Evolutionary conservation across 176 grass and related monocot genomes (phyloP), one percentile per base, ranked within the genome.

Genomic region (Juncus effusus): DNA sequence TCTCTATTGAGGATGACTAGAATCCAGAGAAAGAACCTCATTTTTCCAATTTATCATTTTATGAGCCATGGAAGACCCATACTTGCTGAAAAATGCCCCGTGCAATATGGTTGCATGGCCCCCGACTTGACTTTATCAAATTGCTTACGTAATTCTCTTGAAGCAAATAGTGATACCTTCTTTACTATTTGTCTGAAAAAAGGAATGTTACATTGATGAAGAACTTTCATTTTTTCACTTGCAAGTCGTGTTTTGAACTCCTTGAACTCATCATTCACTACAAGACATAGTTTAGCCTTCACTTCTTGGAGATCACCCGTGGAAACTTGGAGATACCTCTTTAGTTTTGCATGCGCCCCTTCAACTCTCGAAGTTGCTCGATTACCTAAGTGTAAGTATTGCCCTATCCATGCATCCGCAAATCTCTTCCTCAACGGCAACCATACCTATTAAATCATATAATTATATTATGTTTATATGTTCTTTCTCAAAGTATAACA

Each of bases 61-160:
- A 54, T 54, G 51, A 54, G 51, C 3, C 51, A 59, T 59, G 55
- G 13, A 13, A 59, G 13, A n/a, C 13, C 55, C 55, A 59, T 59
- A n/a, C 11, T 59, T 15, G 55, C 7, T 19, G 16, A n/a, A 13
- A 59, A 59, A 16, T 59, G 55, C 6, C 55, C 55, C 1, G 55
- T 59, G 16, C 55, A 59, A 59, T 59, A n/a, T 16, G 55, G 55
- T 16, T 59, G 55, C 13, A 59, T 4, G 55, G 55, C 15, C 6
- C 2, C 55, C 3, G 6, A 16, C 16, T 59, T 59, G 11, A 13
- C 55, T 19, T 16, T 59, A 6, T 59, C 13, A n/a, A 16, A 59
- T 59, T 59, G 55, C 11, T 59, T 59, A 59, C 16, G 11, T 59
- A 59, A 15, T 19, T 59, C 11, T 59, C 13, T 59, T 59, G 15